Evolutionary conservation across 2,329 filamentous ascomycete species (phyloP).

Genomic region (Trichoderma sp.): DNA sequence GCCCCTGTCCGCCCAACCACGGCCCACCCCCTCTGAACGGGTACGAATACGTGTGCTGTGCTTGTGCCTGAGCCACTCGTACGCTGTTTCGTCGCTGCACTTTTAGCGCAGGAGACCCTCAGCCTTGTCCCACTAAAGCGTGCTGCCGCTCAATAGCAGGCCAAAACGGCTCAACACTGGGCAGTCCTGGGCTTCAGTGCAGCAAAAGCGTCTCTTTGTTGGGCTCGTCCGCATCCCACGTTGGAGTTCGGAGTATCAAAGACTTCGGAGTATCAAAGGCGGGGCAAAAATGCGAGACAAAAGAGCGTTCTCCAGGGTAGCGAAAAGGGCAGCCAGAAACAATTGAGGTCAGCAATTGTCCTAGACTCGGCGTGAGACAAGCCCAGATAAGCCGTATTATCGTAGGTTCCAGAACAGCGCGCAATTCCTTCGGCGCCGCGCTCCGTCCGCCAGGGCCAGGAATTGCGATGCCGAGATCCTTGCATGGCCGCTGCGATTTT

Average conservation of each 20-base stretch:
- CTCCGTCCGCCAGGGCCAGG: not conserved
- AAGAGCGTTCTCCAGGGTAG: not conserved
- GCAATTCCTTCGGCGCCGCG: not conserved
- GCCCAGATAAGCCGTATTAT: conserved; percentile 2
- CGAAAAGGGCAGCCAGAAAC: not conserved
- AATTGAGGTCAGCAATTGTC: not conserved
- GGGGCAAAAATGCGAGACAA: not conserved
- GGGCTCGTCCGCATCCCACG: not conserved
- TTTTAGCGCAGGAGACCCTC: conserved; percentile 1
- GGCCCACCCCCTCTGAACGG: conserved; percentile 10
- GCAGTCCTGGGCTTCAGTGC: conserved; percentile 2
- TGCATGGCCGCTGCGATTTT: not conserved
- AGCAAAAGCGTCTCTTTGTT: not conserved
- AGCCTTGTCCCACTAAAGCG: conserved; percentile 15
- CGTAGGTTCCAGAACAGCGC: conserved; percentile 2
- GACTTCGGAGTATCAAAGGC: not conserved
- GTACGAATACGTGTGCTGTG: conserved; percentile 20
- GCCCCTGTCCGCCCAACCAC: conserved; percentile 15
- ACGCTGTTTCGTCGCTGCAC: not conserved
- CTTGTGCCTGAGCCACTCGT: not conserved
- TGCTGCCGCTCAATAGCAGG: not conserved
- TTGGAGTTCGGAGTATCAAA: not conserved
- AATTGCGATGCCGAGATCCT: conserved; percentile 7
- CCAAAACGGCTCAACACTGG: not conserved
- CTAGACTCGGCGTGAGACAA: not conserved